phyloP scores from a whole-genome alignment of 1,284 basidiomycete species.

The Irpex sp. region DNA sequence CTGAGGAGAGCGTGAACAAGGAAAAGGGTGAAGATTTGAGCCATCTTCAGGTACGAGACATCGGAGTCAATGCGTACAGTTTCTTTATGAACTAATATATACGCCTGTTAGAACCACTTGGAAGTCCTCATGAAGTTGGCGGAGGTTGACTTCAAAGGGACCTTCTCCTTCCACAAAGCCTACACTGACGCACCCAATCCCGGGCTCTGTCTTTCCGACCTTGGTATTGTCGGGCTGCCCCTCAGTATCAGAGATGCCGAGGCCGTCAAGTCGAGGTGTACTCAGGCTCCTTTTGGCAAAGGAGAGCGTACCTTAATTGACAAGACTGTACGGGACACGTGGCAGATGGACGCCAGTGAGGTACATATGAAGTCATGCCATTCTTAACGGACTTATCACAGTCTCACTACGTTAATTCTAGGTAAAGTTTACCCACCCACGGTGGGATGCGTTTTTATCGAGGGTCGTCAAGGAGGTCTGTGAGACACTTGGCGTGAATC shows the following conservation, averaged over 20 bases:
- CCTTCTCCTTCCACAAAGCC: background rate
- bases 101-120: no score
- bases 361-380: constrained; percentile 1
- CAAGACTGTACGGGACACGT: constrained; percentile 20
- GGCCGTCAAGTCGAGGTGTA: background rate
- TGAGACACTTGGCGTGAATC: constrained; percentile 4
- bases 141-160: background rate
- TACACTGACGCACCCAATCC: background rate
- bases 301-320: constrained; percentile 20
- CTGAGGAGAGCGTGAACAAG: no score
- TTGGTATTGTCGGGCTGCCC: background rate
- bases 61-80: no score
- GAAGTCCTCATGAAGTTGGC: background rate
- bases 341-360: constrained; percentile 18
- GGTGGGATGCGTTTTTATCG: constrained; percentile 2
- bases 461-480: constrained; percentile 22
- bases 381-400: background rate
- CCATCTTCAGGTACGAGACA: no score
- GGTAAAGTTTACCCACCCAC: constrained; percentile 4
- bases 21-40: no score
- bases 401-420: background rate
- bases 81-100: no score
- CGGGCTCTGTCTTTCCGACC: background rate
- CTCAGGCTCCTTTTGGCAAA: constrained; percentile 19
- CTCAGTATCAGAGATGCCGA: background rate